Evolutionary conservation across 1,139 yeast species (phyloP), one percentile per base, ranked within the genome.

Genomic region (Zygosaccharomyces sapae): DNA sequence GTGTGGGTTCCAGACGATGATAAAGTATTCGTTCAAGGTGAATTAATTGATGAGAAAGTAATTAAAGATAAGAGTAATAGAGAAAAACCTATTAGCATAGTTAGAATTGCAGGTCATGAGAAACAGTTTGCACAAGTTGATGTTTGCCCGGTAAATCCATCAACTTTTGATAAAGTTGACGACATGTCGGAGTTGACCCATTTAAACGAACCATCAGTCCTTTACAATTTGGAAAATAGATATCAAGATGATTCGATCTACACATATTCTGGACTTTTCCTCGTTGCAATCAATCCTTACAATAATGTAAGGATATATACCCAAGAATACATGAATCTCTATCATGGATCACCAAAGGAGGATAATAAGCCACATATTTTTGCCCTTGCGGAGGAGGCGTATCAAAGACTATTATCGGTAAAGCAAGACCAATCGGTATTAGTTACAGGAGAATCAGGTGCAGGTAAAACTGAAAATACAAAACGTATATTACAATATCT

Each of bases 381-480:
- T 67, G 95, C 96, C 1, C 83, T 86, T 27, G 87, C 97, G 0
- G 97, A 92, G 62, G 80, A 81, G 38, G 95, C 98, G 1, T 87
- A 81, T 58, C 77, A 88, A 51, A 86, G 84, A 59, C 73, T 92
- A 67, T 71, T 88, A 18, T 74, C 77, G 27, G 83, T 85, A 57
- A 76, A 72, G 44, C 83, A 81, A 59, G 86, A 90, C 67, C 98
- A 94, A 68, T 83, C 94, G 12, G 88, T 94, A 45, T 73, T 94
- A 46, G 97, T 94, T 10, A 94, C 98, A 1, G 99, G 99, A 53
- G 99, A 94, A 65, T 86, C 96, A 27, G 99, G 98, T 52, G 98
- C 98, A 0, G 98, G 98, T 48, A 92, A 92, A 66, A 92, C 98
- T 0, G 98, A 92, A 69, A 92, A 88, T 58, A 92, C 98, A n/a